These are phyloP conservation scores for Stemphylium vesicarium DNA, from an alignment of 2,329 filamentous ascomycete genomes.

Conservation along the genomic window DNA sequence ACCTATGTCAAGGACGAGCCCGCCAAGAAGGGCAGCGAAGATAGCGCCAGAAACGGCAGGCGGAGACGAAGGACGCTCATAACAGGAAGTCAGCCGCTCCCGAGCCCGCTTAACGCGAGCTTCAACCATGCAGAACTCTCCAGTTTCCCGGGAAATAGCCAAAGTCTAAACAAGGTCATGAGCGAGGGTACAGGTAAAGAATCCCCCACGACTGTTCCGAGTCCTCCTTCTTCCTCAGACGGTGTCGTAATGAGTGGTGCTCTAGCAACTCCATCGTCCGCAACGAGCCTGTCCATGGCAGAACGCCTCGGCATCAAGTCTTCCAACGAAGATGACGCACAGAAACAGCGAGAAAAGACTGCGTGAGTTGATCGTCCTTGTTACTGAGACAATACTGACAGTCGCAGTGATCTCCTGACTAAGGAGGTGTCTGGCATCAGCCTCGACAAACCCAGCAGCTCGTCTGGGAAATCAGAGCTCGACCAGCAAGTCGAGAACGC, in stretches of 20 bases:
- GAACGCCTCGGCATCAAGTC: constrained; percentile 62
- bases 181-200: constrained; percentile 71
- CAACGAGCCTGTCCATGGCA: constrained; percentile 62
- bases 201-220: constrained; percentile 51
- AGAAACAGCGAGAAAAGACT: constrained; percentile 89
- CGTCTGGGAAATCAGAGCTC: constrained; percentile 55
- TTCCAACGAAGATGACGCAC: constrained; percentile 60
- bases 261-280: constrained; percentile 56
- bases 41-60: constrained; percentile 90
- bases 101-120: constrained; percentile 89
- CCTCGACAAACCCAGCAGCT: constrained; percentile 70
- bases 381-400: neutral
- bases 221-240: constrained; percentile 49
- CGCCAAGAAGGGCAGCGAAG: constrained; percentile 72
- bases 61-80: constrained; percentile 91
- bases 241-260: constrained; percentile 62
- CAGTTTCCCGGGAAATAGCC: constrained; percentile 64
- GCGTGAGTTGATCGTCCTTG: constrained; percentile 67
- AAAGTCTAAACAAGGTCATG: constrained; percentile 84
- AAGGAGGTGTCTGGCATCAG: constrained; percentile 95
- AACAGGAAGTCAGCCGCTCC: constrained; percentile 93
- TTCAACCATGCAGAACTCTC: constrained; percentile 80
- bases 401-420: constrained; percentile 77
- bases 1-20: constrained; percentile 86
- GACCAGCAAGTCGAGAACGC: constrained; percentile 62